Conservation (phyloP, 495 filamentous ascomycete species). For the Penicillium paxilli region DNA sequence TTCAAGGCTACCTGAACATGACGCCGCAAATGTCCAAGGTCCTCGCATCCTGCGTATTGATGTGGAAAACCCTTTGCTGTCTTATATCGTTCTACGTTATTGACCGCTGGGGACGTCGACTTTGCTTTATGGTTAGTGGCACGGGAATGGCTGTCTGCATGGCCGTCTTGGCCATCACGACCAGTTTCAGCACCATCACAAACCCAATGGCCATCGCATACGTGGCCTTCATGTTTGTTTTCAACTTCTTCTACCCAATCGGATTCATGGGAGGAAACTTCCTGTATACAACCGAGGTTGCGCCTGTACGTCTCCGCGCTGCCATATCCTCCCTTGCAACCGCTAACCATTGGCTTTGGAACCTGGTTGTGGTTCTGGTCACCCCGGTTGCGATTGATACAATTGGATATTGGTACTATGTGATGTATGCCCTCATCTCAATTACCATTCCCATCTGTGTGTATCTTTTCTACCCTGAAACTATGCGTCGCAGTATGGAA, state of each 20-base stretch:
- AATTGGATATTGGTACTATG: conserved; percentile 55
- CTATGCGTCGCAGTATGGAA: conserved; percentile 21
- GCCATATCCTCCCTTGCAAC: conserved; percentile 3
- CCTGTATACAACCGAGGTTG: conserved; percentile 33
- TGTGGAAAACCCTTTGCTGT: conserved; percentile 31
- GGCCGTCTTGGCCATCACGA: conserved; percentile 35
- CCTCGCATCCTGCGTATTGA: conserved; percentile 11
- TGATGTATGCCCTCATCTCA: conserved; percentile 45
- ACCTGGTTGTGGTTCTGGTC: conserved; percentile 50
- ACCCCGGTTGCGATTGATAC: conserved; percentile 53
- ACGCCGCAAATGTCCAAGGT: background rate
- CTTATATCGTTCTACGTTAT: conserved; percentile 15
- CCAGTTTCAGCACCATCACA: conserved; percentile 27
- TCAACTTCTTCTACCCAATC: conserved; percentile 14
- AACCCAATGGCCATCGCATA: conserved; percentile 23
- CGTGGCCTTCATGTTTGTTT: conserved; percentile 14
- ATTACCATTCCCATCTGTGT: conserved; percentile 44
- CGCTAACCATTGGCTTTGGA: conserved; percentile 15
- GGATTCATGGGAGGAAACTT: conserved; percentile 24
- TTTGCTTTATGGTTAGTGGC: conserved; percentile 32
- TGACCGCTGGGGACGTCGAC: conserved; percentile 25
- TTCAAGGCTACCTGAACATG: conserved; percentile 8
- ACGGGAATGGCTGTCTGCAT: conserved; percentile 27
- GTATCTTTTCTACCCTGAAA: conserved; percentile 67
- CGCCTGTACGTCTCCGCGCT: conserved; percentile 43